Percentiles rank a stretch among this genome's conserved stretches.
These are phyloP conservation scores for Schizosaccharomyces osmophilus DNA, from an alignment of 805 yeast genomes.

Conservation along the genomic window DNA sequence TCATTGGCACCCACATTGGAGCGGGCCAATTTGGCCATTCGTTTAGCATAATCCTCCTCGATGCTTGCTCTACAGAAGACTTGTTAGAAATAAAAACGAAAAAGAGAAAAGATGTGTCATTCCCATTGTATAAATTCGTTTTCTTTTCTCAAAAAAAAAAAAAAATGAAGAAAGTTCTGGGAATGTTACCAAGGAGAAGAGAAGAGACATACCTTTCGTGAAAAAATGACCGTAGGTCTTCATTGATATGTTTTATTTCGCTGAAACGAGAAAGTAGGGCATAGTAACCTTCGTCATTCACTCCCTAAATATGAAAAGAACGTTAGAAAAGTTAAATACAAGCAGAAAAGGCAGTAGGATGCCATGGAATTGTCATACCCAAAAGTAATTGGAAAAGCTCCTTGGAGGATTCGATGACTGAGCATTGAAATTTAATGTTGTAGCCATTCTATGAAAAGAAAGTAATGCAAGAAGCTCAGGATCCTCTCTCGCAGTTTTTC, in stretches of 20 bases:
- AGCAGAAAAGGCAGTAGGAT: too few species aligned
- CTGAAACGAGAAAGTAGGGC: slow-evolving; percentile 20
- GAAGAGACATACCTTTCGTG: slow-evolving; percentile 18
- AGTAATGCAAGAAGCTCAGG: too few species aligned
- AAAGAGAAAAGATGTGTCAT: background rate
- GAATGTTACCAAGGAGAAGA: too few species aligned
- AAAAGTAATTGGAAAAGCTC: background rate
- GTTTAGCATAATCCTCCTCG: slow-evolving; percentile 49
- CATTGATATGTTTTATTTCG: slow-evolving; percentile 34
- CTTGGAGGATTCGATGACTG: background rate
- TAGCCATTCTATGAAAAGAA: background rate
- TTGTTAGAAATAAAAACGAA: background rate
- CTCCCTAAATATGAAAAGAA: background rate
- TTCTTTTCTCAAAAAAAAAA: too few species aligned
- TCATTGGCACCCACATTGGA: slow-evolving; percentile 31
- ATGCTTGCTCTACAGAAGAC: slow-evolving; percentile 22
- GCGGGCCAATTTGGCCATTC: slow-evolving; percentile 26
- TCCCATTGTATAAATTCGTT: background rate
- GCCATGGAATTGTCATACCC: background rate
- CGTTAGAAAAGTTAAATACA: background rate
- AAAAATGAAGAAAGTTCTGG: too few species aligned
- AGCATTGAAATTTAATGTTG: background rate
- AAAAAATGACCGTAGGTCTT: slow-evolving; percentile 25
- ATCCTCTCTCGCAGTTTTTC: too few species aligned
- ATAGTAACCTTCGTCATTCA: background rate